phyloP scores from a whole-genome alignment of 495 filamentous ascomycete species.

The Neurospora sp. region DNA sequence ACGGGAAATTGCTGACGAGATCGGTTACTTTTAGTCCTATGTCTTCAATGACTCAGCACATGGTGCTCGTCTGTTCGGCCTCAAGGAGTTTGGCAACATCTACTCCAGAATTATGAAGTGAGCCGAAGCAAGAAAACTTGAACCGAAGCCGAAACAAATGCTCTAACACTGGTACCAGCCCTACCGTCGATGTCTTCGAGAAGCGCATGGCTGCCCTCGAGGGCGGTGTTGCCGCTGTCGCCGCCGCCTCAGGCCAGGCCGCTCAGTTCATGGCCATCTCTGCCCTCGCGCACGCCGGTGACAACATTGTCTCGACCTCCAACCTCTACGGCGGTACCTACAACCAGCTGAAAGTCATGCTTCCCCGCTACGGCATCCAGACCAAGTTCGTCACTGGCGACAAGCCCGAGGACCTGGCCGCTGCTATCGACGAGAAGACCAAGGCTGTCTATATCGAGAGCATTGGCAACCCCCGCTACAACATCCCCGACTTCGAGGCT shows the following conservation, averaged over 20 bases:
- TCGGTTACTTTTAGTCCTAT: conserved; percentile 51
- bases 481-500: conserved; percentile 81
- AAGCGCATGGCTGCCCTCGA: conserved; percentile 94
- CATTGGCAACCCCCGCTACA: conserved; percentile 94
- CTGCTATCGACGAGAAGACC: conserved; percentile 86
- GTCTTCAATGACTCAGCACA: conserved; percentile 96
- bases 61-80: conserved; percentile 88
- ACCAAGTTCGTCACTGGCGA: conserved; percentile 90
- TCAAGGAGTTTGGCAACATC: conserved; percentile 98
- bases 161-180: conserved; percentile 36
- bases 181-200: conserved; percentile 95
- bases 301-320: conserved; percentile 90
- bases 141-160: background rate
- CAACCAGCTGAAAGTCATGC: conserved; percentile 92
- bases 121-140: conserved; percentile 8
- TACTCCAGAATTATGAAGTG: conserved; percentile 96
- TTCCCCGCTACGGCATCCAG: conserved; percentile 75
- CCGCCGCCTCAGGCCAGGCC: conserved; percentile 81
- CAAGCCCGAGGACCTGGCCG: conserved; percentile 69
- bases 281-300: conserved; percentile 70
- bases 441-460: conserved; percentile 95
- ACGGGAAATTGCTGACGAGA: background rate
- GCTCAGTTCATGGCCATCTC: conserved; percentile 92
- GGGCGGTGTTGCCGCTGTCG: conserved; percentile 84
- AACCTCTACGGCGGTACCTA: conserved; percentile 97